Conservation (phyloP, 108 stramenopile species). For the Phaeodactylum tricornutum region DNA sequence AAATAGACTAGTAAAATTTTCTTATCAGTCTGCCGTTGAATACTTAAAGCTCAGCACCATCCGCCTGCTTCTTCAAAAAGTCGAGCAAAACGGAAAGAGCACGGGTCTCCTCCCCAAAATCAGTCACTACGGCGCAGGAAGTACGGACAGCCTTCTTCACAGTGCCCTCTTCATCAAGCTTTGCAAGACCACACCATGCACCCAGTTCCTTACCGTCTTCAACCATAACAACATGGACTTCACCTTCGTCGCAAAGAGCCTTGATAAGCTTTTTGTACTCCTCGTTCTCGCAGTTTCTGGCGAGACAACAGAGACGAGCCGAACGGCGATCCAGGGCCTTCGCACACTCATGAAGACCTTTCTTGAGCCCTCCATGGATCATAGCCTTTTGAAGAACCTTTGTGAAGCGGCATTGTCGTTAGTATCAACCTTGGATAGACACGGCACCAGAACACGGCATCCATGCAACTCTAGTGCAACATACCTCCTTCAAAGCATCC, state of each 20-base stretch:
- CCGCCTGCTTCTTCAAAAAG: conserved; percentile 94
- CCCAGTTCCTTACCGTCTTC: conserved; percentile 92
- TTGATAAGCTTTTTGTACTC: conserved; percentile 99
- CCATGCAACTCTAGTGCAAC: conserved; percentile 13
- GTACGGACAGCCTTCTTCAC: conserved; percentile 97
- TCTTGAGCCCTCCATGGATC: conserved; percentile 95
- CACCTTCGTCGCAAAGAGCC: conserved; percentile 96
- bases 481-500: conserved; percentile 94
- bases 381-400: conserved; percentile 96
- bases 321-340: conserved; percentile 96
- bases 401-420: background rate
- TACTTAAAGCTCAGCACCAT: conserved; percentile 44
- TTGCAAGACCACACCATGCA: conserved; percentile 97
- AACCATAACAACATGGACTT: conserved; percentile 97
- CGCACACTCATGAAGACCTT: conserved; percentile 98
- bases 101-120: conserved; percentile 97
- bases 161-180: conserved; percentile 92
- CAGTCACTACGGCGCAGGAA: conserved; percentile 95
- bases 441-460: background rate
- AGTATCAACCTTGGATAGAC: conserved; percentile 1
- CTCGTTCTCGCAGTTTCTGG: conserved; percentile 98
- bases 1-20: too few species aligned
- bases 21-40: too few species aligned
- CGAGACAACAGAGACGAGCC: conserved; percentile 97
- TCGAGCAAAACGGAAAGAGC: conserved; percentile 92